Evolutionary conservation across 768 basidiomycete genomes (phyloP).

Genomic region (Rhodosporidiobolus odoratus): DNA sequence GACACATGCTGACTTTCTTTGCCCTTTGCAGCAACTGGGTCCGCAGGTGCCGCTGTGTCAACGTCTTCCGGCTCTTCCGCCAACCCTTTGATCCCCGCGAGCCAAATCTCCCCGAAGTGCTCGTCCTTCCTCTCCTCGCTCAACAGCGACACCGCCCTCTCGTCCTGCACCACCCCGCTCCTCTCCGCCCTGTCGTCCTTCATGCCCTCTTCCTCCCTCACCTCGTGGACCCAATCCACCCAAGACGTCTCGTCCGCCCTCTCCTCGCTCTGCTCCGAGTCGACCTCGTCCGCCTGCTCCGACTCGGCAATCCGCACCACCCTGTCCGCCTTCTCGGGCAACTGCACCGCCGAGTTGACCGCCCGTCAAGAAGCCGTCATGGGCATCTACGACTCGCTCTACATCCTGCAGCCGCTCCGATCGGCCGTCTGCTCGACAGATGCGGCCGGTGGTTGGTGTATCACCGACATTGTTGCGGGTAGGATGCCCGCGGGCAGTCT

Average conservation of each 20-base stretch:
- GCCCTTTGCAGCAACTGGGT: not conserved
- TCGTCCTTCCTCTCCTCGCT: slow-evolving; percentile 61
- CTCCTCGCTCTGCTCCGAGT: slow-evolving; percentile 38
- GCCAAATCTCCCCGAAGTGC: slow-evolving; percentile 42
- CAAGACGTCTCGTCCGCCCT: slow-evolving; percentile 45
- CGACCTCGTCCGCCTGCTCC: slow-evolving; percentile 46
- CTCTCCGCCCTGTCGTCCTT: slow-evolving; percentile 57
- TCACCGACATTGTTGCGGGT: slow-evolving; percentile 51
- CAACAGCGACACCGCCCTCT: slow-evolving; percentile 56
- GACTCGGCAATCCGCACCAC: slow-evolving; percentile 56
- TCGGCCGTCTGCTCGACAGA: slow-evolving; percentile 71
- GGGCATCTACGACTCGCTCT: slow-evolving; percentile 73
- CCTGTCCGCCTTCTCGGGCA: slow-evolving; percentile 64
- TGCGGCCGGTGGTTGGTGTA: slow-evolving; percentile 65
- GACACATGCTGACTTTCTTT: not conserved
- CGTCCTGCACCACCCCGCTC: slow-evolving; percentile 48
- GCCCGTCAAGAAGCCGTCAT: slow-evolving; percentile 43
- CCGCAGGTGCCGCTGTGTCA: not conserved
- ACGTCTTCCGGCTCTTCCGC: not conserved
- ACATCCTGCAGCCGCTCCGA: slow-evolving; percentile 61
- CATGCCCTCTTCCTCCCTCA: slow-evolving; percentile 42
- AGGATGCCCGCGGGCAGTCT: slow-evolving; percentile 37
- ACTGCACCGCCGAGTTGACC: slow-evolving; percentile 68
- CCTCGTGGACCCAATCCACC: slow-evolving; percentile 49
- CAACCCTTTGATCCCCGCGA: slow-evolving; percentile 38